phyloP scores from a whole-genome alignment of 768 basidiomycete genomes.

The Suillus discolor region DNA sequence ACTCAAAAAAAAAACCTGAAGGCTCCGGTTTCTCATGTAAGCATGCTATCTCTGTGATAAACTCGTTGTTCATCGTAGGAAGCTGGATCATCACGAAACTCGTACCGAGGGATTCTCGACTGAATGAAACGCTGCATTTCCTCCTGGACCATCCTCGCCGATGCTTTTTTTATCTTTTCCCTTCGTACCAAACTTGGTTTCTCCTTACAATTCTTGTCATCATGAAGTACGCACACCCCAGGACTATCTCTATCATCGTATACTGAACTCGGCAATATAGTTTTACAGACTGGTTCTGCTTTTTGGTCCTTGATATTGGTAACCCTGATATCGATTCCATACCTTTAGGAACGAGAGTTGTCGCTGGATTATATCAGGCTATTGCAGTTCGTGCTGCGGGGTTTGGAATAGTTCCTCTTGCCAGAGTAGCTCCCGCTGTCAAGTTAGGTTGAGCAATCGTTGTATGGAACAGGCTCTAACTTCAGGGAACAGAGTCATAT shows the following conservation, averaged over 20 bases:
- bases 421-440: constrained; percentile 83
- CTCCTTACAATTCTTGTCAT: constrained; percentile 66
- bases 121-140: constrained; percentile 83
- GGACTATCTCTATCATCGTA: neutral
- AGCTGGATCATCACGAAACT: constrained; percentile 78
- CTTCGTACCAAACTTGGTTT: constrained; percentile 94
- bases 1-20: constrained; percentile 28
- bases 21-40: constrained; percentile 83
- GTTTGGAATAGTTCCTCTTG: constrained; percentile 74
- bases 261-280: constrained; percentile 37
- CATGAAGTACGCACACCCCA: constrained; percentile 60
- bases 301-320: constrained; percentile 87
- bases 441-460: constrained; percentile 55
- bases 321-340: constrained; percentile 68
- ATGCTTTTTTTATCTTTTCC: constrained; percentile 90
- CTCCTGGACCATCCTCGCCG: constrained; percentile 93
- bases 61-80: constrained; percentile 13
- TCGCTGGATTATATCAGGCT: constrained; percentile 79
- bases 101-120: constrained; percentile 57
- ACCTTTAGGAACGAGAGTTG: constrained; percentile 68
- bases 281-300: constrained; percentile 84
- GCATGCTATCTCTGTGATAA: constrained; percentile 25
- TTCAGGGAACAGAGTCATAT: constrained; percentile 63
- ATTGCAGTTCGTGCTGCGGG: constrained; percentile 85
- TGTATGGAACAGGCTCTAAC: constrained; percentile 4